Conservation (phyloP, 1,139 yeast genomes). For the Candida sanyaensis region DNA sequence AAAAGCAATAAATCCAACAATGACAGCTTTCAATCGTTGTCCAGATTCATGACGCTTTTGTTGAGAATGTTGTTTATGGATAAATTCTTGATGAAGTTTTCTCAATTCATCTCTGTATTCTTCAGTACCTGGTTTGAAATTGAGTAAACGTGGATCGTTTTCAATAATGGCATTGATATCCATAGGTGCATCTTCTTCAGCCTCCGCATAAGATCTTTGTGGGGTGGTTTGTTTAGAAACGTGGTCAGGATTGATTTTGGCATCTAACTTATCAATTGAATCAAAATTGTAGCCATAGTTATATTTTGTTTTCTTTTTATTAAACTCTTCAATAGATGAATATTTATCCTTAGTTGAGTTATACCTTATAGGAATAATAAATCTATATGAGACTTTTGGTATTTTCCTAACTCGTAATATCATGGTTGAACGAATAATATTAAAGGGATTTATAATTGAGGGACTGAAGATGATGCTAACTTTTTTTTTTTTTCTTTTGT, state of each 20-base stretch:
- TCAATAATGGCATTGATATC: conserved; percentile 28
- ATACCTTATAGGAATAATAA: not conserved
- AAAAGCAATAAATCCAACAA: conserved; percentile 31
- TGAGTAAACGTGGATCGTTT: conserved; percentile 35
- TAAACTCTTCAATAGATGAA: conserved; percentile 39
- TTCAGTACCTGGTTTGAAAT: conserved; percentile 33
- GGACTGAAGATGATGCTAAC: not conserved
- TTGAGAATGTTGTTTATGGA: conserved; percentile 22
- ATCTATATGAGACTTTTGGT: not conserved
- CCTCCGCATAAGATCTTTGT: conserved; percentile 13
- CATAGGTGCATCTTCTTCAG: conserved; percentile 18
- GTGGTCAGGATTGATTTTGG: conserved; percentile 13
- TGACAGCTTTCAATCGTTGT: conserved; percentile 40
- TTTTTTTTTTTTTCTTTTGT: conserved; percentile 2
- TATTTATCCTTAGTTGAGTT: conserved; percentile 10
- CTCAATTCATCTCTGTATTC: conserved; percentile 39
- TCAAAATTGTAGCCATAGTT: conserved; percentile 35
- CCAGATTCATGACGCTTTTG: conserved; percentile 26
- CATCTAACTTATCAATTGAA: conserved; percentile 24
- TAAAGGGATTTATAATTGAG: not conserved
- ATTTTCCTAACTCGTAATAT: conserved; percentile 1
- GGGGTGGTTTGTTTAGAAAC: not conserved
- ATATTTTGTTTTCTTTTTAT: conserved; percentile 37
- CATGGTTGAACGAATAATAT: conserved; percentile 3
- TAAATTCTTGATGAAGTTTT: conserved; percentile 30